Conservation (phyloP, 768 basidiomycete species). For the Leccinellum luteum region DNA sequence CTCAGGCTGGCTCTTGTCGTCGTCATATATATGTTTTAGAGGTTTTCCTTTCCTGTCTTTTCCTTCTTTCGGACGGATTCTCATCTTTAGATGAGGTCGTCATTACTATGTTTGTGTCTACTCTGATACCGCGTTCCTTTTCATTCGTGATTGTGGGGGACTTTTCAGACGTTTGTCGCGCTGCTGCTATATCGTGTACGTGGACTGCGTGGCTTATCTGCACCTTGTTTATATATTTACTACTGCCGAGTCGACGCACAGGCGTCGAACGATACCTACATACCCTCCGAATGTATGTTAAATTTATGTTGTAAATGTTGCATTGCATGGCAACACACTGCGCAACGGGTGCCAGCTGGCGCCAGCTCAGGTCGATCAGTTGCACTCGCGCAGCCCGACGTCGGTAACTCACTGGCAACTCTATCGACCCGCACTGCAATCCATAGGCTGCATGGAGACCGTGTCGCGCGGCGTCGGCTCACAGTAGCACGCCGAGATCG, state of each 20-base stretch:
- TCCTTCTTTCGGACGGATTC: not conserved
- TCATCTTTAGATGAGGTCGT: not conserved
- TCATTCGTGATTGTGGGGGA: too few species aligned
- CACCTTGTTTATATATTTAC: not conserved
- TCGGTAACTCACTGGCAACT: not conserved
- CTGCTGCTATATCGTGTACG: not conserved
- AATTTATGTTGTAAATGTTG: not conserved
- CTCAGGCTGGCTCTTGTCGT: not conserved
- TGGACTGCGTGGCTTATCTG: not conserved
- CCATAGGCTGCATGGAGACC: not conserved
- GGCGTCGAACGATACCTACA: not conserved
- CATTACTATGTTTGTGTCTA: not conserved
- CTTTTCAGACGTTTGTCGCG: not conserved
- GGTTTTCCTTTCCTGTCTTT: not conserved
- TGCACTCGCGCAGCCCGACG: not conserved
- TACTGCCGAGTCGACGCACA: not conserved
- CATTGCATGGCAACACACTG: not conserved
- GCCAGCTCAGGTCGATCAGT: not conserved
- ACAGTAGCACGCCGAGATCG: not conserved
- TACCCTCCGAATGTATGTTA: not conserved
- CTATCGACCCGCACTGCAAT: not conserved
- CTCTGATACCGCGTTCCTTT: not conserved
- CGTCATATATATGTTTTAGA: not conserved
- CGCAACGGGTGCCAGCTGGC: not conserved
- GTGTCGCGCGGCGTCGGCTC: not conserved